Evolutionary conservation across 495 filamentous ascomycete genomes (phyloP).

Genomic region (Xylaria palmicola): DNA sequence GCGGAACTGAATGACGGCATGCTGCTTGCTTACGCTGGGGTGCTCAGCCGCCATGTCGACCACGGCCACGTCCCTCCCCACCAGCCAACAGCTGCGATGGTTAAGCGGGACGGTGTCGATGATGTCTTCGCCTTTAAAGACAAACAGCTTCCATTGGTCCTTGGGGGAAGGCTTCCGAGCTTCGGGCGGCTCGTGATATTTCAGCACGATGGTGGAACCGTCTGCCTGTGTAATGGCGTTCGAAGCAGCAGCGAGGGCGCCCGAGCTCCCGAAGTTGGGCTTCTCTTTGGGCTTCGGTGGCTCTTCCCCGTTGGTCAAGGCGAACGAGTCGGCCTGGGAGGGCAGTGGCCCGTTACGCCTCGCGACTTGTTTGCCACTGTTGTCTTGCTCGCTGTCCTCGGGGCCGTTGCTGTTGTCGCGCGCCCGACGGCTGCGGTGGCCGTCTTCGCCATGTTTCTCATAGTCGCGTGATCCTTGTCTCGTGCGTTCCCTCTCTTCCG

Average conservation of each 20-base stretch:
- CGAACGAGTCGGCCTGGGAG: constrained; percentile 70
- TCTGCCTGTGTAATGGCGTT: constrained; percentile 75
- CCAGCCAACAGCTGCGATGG: constrained; percentile 80
- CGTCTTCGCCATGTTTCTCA: constrained; percentile 18
- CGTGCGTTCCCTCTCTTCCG: constrained; percentile 18
- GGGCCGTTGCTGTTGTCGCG: constrained; percentile 17
- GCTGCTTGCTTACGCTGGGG: constrained; percentile 89
- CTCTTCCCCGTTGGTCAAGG: constrained; percentile 49
- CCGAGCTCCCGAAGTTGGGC: constrained; percentile 80
- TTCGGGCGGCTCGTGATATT: constrained; percentile 95
- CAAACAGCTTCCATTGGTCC: constrained; percentile 83
- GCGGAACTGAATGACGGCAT: constrained; percentile 93
- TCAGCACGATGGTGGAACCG: constrained; percentile 70
- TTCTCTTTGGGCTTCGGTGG: constrained; percentile 72
- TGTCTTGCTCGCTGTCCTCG: constrained; percentile 19
- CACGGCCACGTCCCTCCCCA: constrained; percentile 75
- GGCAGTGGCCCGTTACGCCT: constrained; percentile 60
- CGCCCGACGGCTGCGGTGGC: constrained; percentile 19
- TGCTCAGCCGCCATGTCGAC: constrained; percentile 85
- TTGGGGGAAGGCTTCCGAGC: constrained; percentile 80
- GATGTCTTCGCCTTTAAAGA: constrained; percentile 83
- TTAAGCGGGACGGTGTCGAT: constrained; percentile 76
- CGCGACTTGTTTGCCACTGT: constrained; percentile 24
- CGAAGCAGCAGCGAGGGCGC: constrained; percentile 80
- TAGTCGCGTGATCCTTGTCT: constrained; percentile 17